phyloP scores from a whole-genome alignment of 257 asterid species.

The Mitragyna speciosa region DNA sequence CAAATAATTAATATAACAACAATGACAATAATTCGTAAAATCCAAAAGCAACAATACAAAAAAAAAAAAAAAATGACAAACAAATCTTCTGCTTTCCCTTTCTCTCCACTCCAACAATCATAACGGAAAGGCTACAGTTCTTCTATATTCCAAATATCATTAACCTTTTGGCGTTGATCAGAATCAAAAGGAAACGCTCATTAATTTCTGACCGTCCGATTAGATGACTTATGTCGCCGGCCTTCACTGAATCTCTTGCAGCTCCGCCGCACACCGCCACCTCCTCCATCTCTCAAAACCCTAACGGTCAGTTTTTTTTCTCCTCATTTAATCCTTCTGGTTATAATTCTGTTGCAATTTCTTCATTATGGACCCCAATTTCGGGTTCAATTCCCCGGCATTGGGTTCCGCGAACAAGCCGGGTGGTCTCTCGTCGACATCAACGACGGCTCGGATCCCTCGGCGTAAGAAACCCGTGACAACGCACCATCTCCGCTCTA shows the following conservation, averaged over 20 bases:
- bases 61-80: neutral
- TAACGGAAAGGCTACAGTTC: neutral
- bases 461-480: constrained; percentile 63
- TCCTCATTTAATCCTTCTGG: constrained; percentile 15
- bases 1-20: neutral
- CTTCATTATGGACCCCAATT: constrained; percentile 60
- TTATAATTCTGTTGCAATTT: constrained; percentile 2
- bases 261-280: constrained; percentile 26
- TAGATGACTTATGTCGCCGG: constrained; percentile 65
- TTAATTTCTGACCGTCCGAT: constrained; percentile 27
- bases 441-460: constrained; percentile 50
- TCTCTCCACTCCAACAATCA: constrained; percentile 1
- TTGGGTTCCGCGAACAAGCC: constrained; percentile 42
- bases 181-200: neutral
- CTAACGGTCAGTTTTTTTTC: constrained; percentile 44
- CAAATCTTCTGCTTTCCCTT: neutral
- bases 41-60: neutral
- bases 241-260: constrained; percentile 42
- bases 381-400: constrained; percentile 56
- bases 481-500: constrained; percentile 38
- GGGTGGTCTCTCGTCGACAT: constrained; percentile 43
- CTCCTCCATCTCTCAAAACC: constrained; percentile 20
- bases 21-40: neutral
- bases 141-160: neutral
- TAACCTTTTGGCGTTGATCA: constrained; percentile 12